Conservation (phyloP, 148 eudicot genomes). For the Dianthus caryophyllus region DNA sequence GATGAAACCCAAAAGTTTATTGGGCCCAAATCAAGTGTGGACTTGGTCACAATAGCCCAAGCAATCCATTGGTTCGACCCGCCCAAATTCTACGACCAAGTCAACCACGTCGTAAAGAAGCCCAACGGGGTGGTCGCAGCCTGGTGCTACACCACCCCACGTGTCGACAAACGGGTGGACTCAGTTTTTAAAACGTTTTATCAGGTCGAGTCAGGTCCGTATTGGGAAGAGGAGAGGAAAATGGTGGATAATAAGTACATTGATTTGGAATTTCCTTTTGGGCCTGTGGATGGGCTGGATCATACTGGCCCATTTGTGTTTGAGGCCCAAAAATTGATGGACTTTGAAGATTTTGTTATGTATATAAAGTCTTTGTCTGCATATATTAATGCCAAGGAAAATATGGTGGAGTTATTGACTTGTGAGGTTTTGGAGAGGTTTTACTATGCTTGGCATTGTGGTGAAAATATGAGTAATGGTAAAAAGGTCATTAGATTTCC, state of each 20-base stretch:
- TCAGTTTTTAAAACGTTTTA: slow-evolving; percentile 40
- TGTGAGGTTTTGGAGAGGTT: slow-evolving; percentile 51
- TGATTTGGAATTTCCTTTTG: slow-evolving; percentile 62
- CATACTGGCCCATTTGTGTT: slow-evolving; percentile 73
- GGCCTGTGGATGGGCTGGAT: slow-evolving; percentile 49
- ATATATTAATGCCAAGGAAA: slow-evolving; percentile 63
- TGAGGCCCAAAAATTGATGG: slow-evolving; percentile 43
- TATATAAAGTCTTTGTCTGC: slow-evolving; percentile 82
- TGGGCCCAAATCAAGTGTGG: slow-evolving; percentile 37
- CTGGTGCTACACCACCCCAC: slow-evolving; percentile 68
- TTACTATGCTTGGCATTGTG: slow-evolving; percentile 54
- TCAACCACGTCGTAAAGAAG: slow-evolving; percentile 52
- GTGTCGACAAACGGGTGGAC: slow-evolving; percentile 39
- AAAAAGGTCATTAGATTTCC: slow-evolving; percentile 52
- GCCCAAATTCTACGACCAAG: slow-evolving; percentile 49
- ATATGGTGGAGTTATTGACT: slow-evolving; percentile 60
- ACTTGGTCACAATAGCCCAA: slow-evolving; percentile 67
- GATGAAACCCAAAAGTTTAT: slow-evolving; percentile 29
- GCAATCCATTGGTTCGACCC: slow-evolving; percentile 82
- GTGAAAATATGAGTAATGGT: slow-evolving; percentile 25
- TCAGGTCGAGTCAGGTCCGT: slow-evolving; percentile 28
- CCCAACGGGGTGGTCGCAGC: slow-evolving; percentile 76
- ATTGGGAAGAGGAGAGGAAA: slow-evolving; percentile 46
- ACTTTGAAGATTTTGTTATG: slow-evolving; percentile 47
- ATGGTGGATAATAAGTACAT: slow-evolving; percentile 49